Evolutionary conservation across 2,329 filamentous ascomycete genomes (phyloP), one percentile per base, ranked within the genome.

Genomic region (Saccharata proteae): DNA sequence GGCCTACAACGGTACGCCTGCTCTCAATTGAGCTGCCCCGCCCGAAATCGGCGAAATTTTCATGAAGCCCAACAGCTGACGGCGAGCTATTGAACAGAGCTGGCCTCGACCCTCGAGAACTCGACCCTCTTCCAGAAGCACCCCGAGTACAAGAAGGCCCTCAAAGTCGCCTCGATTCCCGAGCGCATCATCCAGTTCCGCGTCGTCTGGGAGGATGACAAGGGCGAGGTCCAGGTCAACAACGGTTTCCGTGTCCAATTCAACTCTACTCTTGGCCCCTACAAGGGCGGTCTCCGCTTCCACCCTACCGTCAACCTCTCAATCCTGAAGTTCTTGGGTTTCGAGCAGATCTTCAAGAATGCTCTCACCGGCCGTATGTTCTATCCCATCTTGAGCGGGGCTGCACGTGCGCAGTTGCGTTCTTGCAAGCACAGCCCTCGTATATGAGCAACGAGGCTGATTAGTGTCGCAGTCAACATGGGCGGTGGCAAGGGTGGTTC

Each of bases 311-410:
- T 90, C 61, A 90, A 78, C 57, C 65, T 78, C 32, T 72, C 65
- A 35, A 68, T 74, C 52, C 74, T 98, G 51, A 98, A 98, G 70
- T 96, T 96, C 67, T 73, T 98, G 54, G 90, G 88, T 44, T 96
- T 96, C 52, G 90, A 98, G 76, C 90, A 96, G 68, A 92, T 88
- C 65, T 96, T 96, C 74, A 96, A 96, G 75, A 96, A 96, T 82
- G 90, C 90, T 45, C 68, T 96, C 46, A 96, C 90, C 40, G 90
- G 90, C 54, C 65, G 80, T 86, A 67, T 69, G 81, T 51, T 15
- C 8, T 15, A 5, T 11, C 12, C 9, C 3, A 2, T 4, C 27
- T 12, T 28, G 14, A 9, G 3, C 9, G 5, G n/a, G 16, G 19
- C 8, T 6, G 6, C 3, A 14, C n/a, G n/a, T n/a, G n/a, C n/a